Conservation (phyloP, 208 protist genomes). For the Acanthamoeba lenticulata region DNA sequence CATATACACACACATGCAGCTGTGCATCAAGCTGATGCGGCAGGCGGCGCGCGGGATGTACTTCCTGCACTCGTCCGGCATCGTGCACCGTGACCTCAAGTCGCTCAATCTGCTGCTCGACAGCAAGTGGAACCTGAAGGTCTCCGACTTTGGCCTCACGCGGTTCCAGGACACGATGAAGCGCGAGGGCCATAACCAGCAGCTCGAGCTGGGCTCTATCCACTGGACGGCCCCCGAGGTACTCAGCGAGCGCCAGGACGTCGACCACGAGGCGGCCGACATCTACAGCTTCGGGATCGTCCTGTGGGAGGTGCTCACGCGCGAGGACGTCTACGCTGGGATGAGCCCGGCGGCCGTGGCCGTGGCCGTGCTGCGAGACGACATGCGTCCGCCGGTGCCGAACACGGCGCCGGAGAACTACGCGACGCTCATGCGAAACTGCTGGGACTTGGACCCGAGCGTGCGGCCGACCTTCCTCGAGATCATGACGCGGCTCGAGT, state of each 20-base stretch:
- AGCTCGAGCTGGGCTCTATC: background rate
- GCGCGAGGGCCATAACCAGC: background rate
- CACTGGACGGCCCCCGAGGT: background rate
- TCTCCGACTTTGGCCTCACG: background rate
- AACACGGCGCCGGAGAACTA: background rate
- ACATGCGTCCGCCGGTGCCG: background rate
- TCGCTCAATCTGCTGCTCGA: constrained; percentile 78
- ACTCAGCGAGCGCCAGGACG: background rate
- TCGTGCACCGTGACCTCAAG: constrained; percentile 64
- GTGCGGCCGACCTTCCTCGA: constrained; percentile 49
- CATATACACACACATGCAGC: too few species aligned
- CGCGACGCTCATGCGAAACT: background rate
- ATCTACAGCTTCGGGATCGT: constrained; percentile 36
- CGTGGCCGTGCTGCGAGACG: constrained; percentile 23
- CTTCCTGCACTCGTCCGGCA: constrained; percentile 64
- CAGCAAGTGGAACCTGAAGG: constrained; percentile 77
- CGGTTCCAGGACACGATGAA: background rate
- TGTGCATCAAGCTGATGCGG: background rate
- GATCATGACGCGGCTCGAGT: background rate
- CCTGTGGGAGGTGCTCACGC: constrained; percentile 28
- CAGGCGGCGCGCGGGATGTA: background rate
- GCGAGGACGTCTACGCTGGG: background rate
- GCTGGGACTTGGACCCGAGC: constrained; percentile 6
- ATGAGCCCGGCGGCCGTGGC: constrained; percentile 29
- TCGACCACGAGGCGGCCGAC: background rate